phyloP scores from a whole-genome alignment of 176 grass and related monocot genomes.

The Juncus inflexus region DNA sequence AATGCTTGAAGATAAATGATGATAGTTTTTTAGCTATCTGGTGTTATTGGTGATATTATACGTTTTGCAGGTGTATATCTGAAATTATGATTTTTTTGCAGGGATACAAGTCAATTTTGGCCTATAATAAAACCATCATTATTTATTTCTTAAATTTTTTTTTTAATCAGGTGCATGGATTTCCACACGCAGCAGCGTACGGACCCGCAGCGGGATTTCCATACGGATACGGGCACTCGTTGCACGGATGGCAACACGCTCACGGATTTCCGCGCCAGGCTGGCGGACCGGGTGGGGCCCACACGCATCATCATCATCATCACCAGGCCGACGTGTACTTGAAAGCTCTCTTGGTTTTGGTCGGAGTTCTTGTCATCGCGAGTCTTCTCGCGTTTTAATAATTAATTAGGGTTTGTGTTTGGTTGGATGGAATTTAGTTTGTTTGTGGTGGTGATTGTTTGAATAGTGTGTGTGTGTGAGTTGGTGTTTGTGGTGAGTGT shows the following conservation, averaged over 20 bases:
- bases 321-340: constrained; percentile 64
- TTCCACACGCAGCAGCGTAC: constrained; percentile 52
- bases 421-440: background rate
- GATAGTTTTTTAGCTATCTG: too few relatives aligned
- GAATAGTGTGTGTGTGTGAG: constrained; percentile 13
- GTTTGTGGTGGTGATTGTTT: background rate
- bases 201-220: constrained; percentile 52
- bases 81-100: too few relatives aligned
- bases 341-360: constrained; percentile 48
- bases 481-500: constrained; percentile 14
- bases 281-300: constrained; percentile 4
- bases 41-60: too few relatives aligned
- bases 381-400: constrained; percentile 62
- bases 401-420: constrained; percentile 14
- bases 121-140: too few relatives aligned
- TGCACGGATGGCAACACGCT: constrained; percentile 44
- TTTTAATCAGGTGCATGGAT: constrained; percentile 64
- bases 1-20: too few relatives aligned
- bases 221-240: constrained; percentile 58
- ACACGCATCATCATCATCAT: constrained; percentile 26
- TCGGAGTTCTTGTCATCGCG: constrained; percentile 60
- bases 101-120: too few relatives aligned
- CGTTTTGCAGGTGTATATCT: too few relatives aligned
- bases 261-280: constrained; percentile 55
- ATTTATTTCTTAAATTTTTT: too few relatives aligned